These are phyloP conservation scores for Dioscorea cayenensis DNA, from an alignment of 116 monocot genomes.

Conservation along the genomic window DNA sequence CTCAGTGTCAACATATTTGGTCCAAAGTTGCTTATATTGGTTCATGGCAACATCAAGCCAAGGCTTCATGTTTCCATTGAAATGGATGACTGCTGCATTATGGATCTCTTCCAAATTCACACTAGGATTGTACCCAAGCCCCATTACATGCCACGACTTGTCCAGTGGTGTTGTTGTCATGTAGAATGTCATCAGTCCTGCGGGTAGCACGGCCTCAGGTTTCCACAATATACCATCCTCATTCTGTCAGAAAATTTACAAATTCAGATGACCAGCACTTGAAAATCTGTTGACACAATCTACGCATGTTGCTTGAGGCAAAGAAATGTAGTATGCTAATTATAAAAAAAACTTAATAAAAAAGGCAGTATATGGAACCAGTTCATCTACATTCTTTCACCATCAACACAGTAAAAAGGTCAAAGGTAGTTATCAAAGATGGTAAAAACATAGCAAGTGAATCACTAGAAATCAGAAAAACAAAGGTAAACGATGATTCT, in stretches of 20 bases:
- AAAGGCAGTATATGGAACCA: background rate
- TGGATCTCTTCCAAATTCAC: slow-evolving; percentile 65
- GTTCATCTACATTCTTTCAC: background rate
- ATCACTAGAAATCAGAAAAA: too few relatives aligned
- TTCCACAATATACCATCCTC: slow-evolving; percentile 69
- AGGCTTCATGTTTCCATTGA: slow-evolving; percentile 93
- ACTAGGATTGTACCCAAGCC: slow-evolving; percentile 89
- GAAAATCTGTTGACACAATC: background rate
- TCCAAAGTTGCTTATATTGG: slow-evolving; percentile 96
- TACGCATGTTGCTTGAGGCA: background rate
- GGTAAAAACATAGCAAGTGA: too few relatives aligned
- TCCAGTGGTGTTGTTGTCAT: slow-evolving; percentile 71
- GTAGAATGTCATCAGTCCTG: slow-evolving; percentile 79
- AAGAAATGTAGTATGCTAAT: background rate
- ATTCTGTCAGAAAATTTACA: slow-evolving; percentile 41
- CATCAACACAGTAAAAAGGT: too few relatives aligned
- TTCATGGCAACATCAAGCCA: slow-evolving; percentile 97
- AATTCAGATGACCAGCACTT: background rate
- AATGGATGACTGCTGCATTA: slow-evolving; percentile 80
- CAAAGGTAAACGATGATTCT: too few relatives aligned
- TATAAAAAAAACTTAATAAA: background rate
- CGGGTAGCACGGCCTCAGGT: slow-evolving; percentile 45
- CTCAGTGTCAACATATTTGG: slow-evolving; percentile 88
- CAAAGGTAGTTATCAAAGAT: too few relatives aligned
- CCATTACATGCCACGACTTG: slow-evolving; percentile 92